Conservation (phyloP, 805 yeast species). For the Starmerella potacharoeniae region DNA sequence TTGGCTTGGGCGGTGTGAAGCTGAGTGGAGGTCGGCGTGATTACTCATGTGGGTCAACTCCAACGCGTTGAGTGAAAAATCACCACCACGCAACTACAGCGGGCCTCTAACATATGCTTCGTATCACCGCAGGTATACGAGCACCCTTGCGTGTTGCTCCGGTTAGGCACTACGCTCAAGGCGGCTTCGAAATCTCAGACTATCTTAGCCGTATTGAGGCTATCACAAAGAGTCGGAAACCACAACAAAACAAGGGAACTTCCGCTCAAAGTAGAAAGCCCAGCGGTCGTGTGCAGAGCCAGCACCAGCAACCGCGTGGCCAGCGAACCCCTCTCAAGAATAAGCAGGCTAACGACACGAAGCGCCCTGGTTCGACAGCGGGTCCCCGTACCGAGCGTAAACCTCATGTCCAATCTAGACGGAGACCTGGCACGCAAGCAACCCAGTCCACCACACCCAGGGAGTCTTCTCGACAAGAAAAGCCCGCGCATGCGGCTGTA, state of each 20-base stretch:
- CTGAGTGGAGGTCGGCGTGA: neutral
- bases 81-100: neutral
- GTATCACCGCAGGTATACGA: neutral
- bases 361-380: neutral
- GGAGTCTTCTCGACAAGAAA: neutral
- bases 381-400: neutral
- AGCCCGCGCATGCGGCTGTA: neutral
- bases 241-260: neutral
- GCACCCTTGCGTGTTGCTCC: neutral
- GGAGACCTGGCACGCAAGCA: neutral
- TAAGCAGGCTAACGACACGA: neutral
- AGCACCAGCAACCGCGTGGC: neutral
- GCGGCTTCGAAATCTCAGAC: slow-evolving; percentile 15
- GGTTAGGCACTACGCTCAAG: slow-evolving; percentile 18
- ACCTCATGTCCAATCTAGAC: neutral
- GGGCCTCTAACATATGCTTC: neutral
- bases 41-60: neutral
- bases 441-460: neutral
- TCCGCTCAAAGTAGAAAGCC: neutral
- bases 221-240: slow-evolving; percentile 10
- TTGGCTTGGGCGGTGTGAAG: no score
- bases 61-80: neutral
- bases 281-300: neutral
- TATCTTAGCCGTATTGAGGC: slow-evolving; percentile 21
- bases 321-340: neutral